Base-by-base conservation (phyloP, 2,329 filamentous ascomycete species). In the Elsinoe australis region DNA sequence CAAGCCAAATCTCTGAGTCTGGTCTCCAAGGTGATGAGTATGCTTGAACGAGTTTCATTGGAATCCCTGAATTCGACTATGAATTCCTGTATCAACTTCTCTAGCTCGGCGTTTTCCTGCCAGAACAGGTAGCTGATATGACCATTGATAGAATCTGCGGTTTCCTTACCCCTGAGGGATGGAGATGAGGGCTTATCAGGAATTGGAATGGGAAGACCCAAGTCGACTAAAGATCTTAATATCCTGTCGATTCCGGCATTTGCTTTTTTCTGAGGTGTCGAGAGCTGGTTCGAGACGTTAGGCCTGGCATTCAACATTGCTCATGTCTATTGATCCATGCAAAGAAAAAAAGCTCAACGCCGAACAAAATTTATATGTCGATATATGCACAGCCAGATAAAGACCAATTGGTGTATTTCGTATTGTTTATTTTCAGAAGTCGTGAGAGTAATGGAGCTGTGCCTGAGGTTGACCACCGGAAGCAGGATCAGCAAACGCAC, bases 121-220 rank as follows among this genome's bases (percentile, higher is more conserved):
- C 52, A 54, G 50, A 50, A 52, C 5, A 54, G 19, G 33, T 50
- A 52, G 5, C 31, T 48, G 32, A 54, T 54, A 28, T 32, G 32
- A 31, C 31, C 42, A n/a, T 42, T 35, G 17, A 49, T 49, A 18
- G 45, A 17, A 9, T 51, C 33, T 28, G 35, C 19, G 2, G 42
- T 32, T n/a, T 18, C 22, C 14, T 33, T 35, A 0, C 32, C 14
- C 24, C 45, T 28, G 14, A 42, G 41, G 31, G 36, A 47, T 3
- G 50, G 52, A 9, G 52, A 54, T 9, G 18, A 47, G 1, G 47
- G 33, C 1, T 44, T 47, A 28, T 39, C n/a, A 4, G 47, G 32
- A 35, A 42, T 31, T 19, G 3, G 15, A 4, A 52, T 7, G 14
- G 52, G 50, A 1, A 54, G 33, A 4, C 39, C 45, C 15, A 48